Base-by-base conservation (phyloP, 768 basidiomycete genomes). In the Chalciporus pseudorubinellus region DNA sequence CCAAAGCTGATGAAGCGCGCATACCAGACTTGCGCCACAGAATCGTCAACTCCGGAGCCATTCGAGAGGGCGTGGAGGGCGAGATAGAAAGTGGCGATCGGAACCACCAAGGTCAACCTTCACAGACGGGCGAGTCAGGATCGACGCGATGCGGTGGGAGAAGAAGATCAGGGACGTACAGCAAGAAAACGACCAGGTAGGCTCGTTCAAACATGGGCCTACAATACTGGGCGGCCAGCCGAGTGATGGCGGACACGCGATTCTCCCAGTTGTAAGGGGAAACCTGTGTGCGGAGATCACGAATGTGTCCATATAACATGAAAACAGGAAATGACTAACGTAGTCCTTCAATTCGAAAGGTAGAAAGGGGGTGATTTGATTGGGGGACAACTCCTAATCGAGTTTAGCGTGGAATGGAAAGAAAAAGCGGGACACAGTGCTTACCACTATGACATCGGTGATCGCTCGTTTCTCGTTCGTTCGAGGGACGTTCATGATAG, bases 171-270 rank as follows among this genome's bases (percentile, higher is more conserved):
- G 24, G 39, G 20, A 65, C 75, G 19, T 56, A 81, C 80, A 74
- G 33, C 22, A 80, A 38, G 33, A 64, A 64, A 49, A 73, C n/a
- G 18, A 69, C 16, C 13, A 73, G 51, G 70, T 75, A 82, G 39
- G 69, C 49, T 20, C 72, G 63, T 54, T 82, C 81, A 50, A 82
- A 65, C 13, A 61, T 51, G 6, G 76, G 77, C 44, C 74, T 73
- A 56, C 72, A 67, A 58, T 74, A 79, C 6, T 67, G 72, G 12
- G 69, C 67, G 14, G 72, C 70, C 24, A 73, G 53, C 18, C 59
- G 59, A 6, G 66, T 61, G 39, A 81, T 69, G 10, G 66, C 59
- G 24, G 71, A 65, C 29, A 80, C 49, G 26, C 81, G 74, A 9
- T 58, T 58, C 29, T 65, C 69, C 81, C 80, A 82, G 6, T 66